phyloP scores from a whole-genome alignment of 768 basidiomycete species.

The Collybia mongolica region DNA sequence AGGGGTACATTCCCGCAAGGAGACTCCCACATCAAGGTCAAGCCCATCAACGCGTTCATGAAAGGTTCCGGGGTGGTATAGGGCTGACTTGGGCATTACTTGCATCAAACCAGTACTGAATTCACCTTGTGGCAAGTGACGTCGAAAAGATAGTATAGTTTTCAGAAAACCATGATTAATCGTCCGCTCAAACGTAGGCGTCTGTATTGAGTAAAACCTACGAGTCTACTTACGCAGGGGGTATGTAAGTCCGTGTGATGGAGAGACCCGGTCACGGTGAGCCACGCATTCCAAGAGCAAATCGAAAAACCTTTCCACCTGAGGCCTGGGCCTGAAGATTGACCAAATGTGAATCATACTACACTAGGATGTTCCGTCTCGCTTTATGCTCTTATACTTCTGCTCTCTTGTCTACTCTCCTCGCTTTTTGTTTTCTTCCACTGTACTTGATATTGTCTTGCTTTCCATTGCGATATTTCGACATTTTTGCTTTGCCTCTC shows the following conservation, averaged over 20 bases:
- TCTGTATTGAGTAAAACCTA: not conserved
- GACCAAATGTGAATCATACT: not conserved
- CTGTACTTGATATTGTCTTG: conserved; percentile 9
- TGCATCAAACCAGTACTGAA: too few species aligned
- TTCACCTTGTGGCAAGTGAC: too few species aligned
- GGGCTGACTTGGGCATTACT: too few species aligned
- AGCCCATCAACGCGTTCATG: conserved; percentile 35
- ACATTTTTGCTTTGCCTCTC: conserved; percentile 3
- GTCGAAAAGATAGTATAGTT: too few species aligned
- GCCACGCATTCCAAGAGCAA: conserved; percentile 60
- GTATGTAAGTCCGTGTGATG: conserved; percentile 14
- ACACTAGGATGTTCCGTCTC: not conserved
- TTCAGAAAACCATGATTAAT: too few species aligned
- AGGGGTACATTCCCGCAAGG: not conserved
- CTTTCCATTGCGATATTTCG: conserved; percentile 14
- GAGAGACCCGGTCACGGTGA: conserved; percentile 57
- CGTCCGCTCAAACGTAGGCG: not conserved
- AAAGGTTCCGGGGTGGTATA: conserved; percentile 20
- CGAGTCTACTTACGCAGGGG: not conserved
- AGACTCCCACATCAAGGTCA: conserved; percentile 5
- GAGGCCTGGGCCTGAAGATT: too few species aligned
- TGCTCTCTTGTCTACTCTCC: conserved; percentile 12
- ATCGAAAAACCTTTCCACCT: conserved; percentile 68
- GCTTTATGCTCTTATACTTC: conserved; percentile 15
- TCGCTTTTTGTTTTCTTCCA: conserved; percentile 11